These are phyloP conservation scores for Patellaria atrata DNA, from an alignment of 495 filamentous ascomycete species.

Conservation along the genomic window DNA sequence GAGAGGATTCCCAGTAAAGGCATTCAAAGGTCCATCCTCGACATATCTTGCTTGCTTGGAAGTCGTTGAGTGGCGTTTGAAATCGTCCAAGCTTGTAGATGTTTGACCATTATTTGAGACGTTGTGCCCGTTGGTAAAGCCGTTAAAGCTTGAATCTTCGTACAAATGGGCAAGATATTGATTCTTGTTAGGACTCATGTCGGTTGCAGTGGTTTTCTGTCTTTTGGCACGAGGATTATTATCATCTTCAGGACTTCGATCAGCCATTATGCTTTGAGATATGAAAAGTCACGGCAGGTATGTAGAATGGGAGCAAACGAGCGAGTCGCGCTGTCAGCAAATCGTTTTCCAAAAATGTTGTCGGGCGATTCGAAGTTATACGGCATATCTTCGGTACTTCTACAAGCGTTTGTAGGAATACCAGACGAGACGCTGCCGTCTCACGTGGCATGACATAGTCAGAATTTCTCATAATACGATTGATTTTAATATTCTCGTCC, in stretches of 20 bases:
- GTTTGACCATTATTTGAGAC: constrained; percentile 15
- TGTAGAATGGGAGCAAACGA: too few relatives aligned
- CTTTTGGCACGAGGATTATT: constrained; percentile 31
- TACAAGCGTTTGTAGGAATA: too few relatives aligned
- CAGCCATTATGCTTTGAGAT: constrained; percentile 24
- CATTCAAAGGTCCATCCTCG: constrained; percentile 73
- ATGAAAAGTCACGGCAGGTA: too few relatives aligned
- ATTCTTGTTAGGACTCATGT: constrained; percentile 54
- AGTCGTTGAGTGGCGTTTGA: constrained; percentile 72
- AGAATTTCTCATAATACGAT: too few relatives aligned
- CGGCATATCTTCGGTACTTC: too few relatives aligned
- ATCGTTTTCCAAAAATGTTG: too few relatives aligned
- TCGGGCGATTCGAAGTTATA: too few relatives aligned
- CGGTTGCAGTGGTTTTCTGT: constrained; percentile 36
- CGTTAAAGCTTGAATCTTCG: constrained; percentile 33
- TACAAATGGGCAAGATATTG: constrained; percentile 89
- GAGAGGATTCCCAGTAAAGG: constrained; percentile 62
- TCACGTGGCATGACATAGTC: too few relatives aligned
- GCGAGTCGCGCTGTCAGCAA: too few relatives aligned
- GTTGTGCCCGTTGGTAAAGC: constrained; percentile 28
- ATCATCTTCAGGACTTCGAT: constrained; percentile 27
- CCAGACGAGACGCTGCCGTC: too few relatives aligned
- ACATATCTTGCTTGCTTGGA: constrained; percentile 53
- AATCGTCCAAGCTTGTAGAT: constrained; percentile 38
- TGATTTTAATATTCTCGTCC: too few relatives aligned